Evolutionary conservation across 148 eudicot genomes (phyloP).

Genomic region (Fallopia convolvulus): DNA sequence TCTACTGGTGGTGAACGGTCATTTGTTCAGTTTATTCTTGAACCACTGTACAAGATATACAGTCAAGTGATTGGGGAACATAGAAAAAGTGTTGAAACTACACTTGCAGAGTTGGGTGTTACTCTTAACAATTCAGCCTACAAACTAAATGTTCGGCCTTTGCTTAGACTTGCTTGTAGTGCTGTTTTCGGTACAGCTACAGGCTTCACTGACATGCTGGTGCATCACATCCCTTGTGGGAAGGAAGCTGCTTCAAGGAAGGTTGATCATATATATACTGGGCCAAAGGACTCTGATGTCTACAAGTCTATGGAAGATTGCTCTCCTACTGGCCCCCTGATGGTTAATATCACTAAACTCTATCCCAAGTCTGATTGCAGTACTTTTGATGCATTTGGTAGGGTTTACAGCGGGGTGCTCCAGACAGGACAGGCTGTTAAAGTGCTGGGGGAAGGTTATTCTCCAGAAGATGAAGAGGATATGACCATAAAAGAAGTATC

Average conservation of each 20-base stretch:
- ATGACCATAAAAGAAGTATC: conserved; percentile 99
- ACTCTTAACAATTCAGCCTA: conserved; percentile 89
- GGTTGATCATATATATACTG: conserved; percentile 87
- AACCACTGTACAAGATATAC: conserved; percentile 90
- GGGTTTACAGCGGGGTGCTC: conserved; percentile 91
- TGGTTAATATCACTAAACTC: conserved; percentile 89
- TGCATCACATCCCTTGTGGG: conserved; percentile 88
- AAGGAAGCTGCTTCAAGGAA: conserved; percentile 74
- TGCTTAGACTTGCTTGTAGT: conserved; percentile 93
- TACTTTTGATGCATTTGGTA: conserved; percentile 98
- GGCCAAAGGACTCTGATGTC: conserved; percentile 64
- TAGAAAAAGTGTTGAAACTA: conserved; percentile 92
- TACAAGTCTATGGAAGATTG: conserved; percentile 80
- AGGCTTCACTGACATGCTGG: conserved; percentile 98
- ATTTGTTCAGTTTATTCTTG: conserved; percentile 92
- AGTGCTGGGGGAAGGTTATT: conserved; percentile 96
- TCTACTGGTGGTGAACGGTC: conserved; percentile 81
- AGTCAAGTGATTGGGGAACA: conserved; percentile 99
- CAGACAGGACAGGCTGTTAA: conserved; percentile 90
- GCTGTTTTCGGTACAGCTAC: conserved; percentile 96
- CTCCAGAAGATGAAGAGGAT: conserved; percentile 99
- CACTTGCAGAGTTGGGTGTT: conserved; percentile 89
- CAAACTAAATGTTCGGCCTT: conserved; percentile 82
- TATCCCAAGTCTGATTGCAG: conserved; percentile 98
- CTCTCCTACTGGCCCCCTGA: conserved; percentile 83